Conservation (phyloP, 108 stramenopile species). For the Asterionellopsis glacialis region DNA sequence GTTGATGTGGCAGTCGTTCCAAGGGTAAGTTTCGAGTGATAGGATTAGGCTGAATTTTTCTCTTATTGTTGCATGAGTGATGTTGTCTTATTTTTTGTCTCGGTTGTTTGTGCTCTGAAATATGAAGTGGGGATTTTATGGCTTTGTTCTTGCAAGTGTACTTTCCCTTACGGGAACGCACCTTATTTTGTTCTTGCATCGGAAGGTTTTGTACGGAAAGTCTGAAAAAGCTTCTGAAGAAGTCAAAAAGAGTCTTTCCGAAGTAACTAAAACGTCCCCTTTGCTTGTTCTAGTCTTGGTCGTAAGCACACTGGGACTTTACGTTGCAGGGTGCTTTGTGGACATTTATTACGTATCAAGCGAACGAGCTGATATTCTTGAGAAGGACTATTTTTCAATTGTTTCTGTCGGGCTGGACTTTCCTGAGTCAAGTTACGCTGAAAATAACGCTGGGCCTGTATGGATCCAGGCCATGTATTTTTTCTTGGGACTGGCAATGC, state of each 20-base stretch:
- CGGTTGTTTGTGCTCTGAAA: too few species aligned
- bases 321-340: slow-evolving; percentile 36
- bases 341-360: slow-evolving; percentile 60
- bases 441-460: slow-evolving; percentile 40
- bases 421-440: slow-evolving; percentile 40
- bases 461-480: slow-evolving; percentile 73
- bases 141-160: slow-evolving; percentile 76
- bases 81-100: too few species aligned
- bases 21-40: too few species aligned
- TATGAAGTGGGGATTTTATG: slow-evolving; percentile 65
- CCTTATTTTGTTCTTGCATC: slow-evolving; percentile 62
- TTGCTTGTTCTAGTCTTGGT: slow-evolving; percentile 22
- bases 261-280: slow-evolving; percentile 26
- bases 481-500: slow-evolving; percentile 70
- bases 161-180: slow-evolving; percentile 64
- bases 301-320: slow-evolving; percentile 22
- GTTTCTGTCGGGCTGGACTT: slow-evolving; percentile 61
- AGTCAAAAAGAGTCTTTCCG: slow-evolving; percentile 31
- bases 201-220: slow-evolving; percentile 33
- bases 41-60: too few species aligned
- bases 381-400: slow-evolving; percentile 51
- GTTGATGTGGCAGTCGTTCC: slow-evolving; percentile 52
- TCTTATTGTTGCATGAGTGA: too few species aligned
- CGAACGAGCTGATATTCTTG: slow-evolving; percentile 37
- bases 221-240: slow-evolving; percentile 17